Evolutionary conservation across 495 filamentous ascomycete genomes (phyloP).

Genomic region (Acidiella bohemica): DNA sequence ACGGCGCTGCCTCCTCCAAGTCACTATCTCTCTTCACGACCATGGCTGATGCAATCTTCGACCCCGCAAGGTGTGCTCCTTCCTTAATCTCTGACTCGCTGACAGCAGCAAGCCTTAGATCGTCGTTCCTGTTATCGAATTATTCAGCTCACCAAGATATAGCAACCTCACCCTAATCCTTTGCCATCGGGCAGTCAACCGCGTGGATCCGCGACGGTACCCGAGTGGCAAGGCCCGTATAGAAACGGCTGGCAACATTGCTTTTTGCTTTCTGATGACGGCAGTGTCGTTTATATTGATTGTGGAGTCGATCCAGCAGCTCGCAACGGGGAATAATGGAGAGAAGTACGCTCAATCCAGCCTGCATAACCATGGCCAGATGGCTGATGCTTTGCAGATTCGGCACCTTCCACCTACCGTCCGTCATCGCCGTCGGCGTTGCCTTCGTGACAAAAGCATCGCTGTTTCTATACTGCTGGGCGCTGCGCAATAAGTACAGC

Average conservation of each 20-base stretch:
- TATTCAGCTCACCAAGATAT: slow-evolving; percentile 33
- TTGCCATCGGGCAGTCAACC: slow-evolving; percentile 74
- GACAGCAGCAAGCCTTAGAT: not conserved
- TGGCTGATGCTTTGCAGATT: slow-evolving; percentile 15
- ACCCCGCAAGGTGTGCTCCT: slow-evolving; percentile 38
- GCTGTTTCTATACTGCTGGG: slow-evolving; percentile 87
- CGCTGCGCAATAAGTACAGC: slow-evolving; percentile 72
- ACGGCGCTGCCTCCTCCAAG: slow-evolving; percentile 71
- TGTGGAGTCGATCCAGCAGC: slow-evolving; percentile 63
- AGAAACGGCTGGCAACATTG: slow-evolving; percentile 91
- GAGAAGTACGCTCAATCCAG: slow-evolving; percentile 13
- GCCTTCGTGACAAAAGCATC: slow-evolving; percentile 73
- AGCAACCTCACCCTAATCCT: slow-evolving; percentile 82
- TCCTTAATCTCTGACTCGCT: not conserved
- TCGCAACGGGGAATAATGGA: slow-evolving; percentile 32
- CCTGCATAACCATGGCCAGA: not conserved
- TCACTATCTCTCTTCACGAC: slow-evolving; percentile 95
- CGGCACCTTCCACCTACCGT: slow-evolving; percentile 60
- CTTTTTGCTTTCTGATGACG: slow-evolving; percentile 95
- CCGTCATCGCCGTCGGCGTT: slow-evolving; percentile 72
- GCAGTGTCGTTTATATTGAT: slow-evolving; percentile 83
- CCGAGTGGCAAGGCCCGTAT: slow-evolving; percentile 89
- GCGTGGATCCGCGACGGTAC: slow-evolving; percentile 79
- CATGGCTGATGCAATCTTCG: slow-evolving; percentile 94
- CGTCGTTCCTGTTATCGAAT: not conserved